Conservation (phyloP, 495 filamentous ascomycete species). For the Penicillium crystallinum region DNA sequence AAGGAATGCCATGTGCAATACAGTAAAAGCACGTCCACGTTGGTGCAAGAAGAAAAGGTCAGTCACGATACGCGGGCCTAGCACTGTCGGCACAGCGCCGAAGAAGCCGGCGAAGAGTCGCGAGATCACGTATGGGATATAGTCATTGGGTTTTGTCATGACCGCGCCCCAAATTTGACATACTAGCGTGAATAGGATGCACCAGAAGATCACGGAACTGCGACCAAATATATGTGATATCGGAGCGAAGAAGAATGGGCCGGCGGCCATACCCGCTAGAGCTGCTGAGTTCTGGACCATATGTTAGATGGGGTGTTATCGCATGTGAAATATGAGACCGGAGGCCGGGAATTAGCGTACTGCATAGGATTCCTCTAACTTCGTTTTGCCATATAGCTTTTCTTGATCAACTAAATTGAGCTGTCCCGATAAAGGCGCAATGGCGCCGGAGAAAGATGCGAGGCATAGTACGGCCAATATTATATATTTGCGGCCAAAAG, state of each 20-base stretch:
- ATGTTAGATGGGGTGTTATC: conserved; percentile 5
- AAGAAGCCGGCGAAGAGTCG: conserved; percentile 40
- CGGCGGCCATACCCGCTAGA: conserved; percentile 37
- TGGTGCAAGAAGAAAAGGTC: conserved; percentile 47
- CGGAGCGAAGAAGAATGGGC: conserved; percentile 41
- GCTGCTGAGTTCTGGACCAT: conserved; percentile 32
- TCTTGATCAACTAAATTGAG: conserved; percentile 29
- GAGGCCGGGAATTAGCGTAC: too few species aligned
- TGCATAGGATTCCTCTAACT: conserved; percentile 22
- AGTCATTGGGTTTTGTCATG: conserved; percentile 39
- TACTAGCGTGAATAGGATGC: conserved; percentile 27
- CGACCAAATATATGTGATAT: conserved; percentile 35
- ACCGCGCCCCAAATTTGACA: conserved; percentile 38
- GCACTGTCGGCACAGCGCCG: conserved; percentile 32
- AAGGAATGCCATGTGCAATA: conserved; percentile 35
- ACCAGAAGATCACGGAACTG: conserved; percentile 43
- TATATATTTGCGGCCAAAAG: conserved; percentile 37
- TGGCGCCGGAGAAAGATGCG: conserved; percentile 26
- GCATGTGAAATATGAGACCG: too few species aligned
- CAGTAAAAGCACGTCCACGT: conserved; percentile 40
- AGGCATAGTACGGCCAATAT: conserved; percentile 30
- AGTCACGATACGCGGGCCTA: conserved; percentile 38
- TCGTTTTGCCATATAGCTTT: conserved; percentile 25
- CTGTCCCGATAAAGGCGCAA: conserved; percentile 30
- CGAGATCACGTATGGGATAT: conserved; percentile 41